These are phyloP conservation scores for Citrus inodora DNA, from an alignment of 345 rosid species.

Conservation along the genomic window DNA sequence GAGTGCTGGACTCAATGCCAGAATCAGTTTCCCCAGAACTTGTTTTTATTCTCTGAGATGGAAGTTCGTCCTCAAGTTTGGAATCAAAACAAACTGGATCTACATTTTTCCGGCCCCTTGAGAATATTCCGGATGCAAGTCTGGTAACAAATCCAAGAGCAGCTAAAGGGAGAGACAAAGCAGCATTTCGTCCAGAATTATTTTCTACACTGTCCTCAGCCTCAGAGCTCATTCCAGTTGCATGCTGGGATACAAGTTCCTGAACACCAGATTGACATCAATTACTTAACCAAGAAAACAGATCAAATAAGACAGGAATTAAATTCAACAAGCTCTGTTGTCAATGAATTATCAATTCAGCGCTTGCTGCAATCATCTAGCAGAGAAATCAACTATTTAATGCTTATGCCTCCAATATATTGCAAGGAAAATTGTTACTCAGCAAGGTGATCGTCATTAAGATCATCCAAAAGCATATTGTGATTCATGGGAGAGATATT, in stretches of 20 bases:
- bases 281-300: conserved; percentile 13
- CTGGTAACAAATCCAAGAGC: conserved; percentile 83
- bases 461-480: background rate
- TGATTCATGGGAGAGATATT: background rate
- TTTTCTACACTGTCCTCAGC: conserved; percentile 36
- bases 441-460: background rate
- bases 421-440: background rate
- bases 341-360: background rate
- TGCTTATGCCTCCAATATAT: background rate
- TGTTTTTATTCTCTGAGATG: conserved; percentile 25
- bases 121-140: conserved; percentile 81
- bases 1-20: conserved; percentile 41
- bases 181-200: conserved; percentile 61
- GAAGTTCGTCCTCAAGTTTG: conserved; percentile 40
- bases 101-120: conserved; percentile 55
- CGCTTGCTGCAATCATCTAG: background rate
- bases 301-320: background rate
- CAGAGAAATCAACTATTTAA: background rate
- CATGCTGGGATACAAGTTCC: conserved; percentile 45
- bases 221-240: conserved; percentile 35
- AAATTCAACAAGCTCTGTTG: conserved; percentile 6
- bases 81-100: conserved; percentile 45
- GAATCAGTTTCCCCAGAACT: conserved; percentile 33
- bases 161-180: conserved; percentile 79
- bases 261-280: conserved; percentile 29